A percentile compares a stretch with the other conserved stretches of the same genome.
Evolutionary conservation across 2,329 filamentous ascomycete species (phyloP).

Genomic region (Epichloe elymi): DNA sequence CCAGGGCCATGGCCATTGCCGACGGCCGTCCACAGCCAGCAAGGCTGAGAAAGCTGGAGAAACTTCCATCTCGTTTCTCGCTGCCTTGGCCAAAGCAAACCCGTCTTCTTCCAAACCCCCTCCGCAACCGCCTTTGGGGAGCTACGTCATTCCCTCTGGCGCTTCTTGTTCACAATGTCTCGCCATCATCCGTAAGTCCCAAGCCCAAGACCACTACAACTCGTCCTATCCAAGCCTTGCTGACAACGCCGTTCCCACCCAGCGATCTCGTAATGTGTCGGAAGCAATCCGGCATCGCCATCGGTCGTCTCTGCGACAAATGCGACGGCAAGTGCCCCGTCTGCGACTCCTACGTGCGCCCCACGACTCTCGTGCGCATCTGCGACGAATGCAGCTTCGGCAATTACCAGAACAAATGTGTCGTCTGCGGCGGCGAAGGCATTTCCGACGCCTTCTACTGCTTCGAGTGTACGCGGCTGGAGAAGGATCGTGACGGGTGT

Average conservation of each 20-base stretch:
- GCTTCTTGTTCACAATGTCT: slow-evolving; percentile 47
- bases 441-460: slow-evolving; percentile 99
- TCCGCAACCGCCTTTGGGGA: no score
- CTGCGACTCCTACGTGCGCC: slow-evolving; percentile 96
- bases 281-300: slow-evolving; percentile 93
- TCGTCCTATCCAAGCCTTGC: neutral
- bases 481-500: slow-evolving; percentile 95
- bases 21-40: neutral
- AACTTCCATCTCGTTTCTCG: slow-evolving; percentile 5
- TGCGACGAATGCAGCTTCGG: slow-evolving; percentile 99
- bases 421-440: slow-evolving; percentile 94
- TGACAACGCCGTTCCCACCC: slow-evolving; percentile 16
- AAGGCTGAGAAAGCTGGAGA: slow-evolving; percentile 32
- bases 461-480: slow-evolving; percentile 92
- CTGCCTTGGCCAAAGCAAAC: neutral
- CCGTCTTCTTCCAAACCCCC: neutral
- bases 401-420: slow-evolving; percentile 99
- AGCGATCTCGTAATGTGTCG: slow-evolving; percentile 99
- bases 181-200: slow-evolving; percentile 75
- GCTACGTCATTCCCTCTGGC: neutral
- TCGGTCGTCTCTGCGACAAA: slow-evolving; percentile 98
- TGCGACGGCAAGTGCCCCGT: slow-evolving; percentile 99
- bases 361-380: slow-evolving; percentile 92
- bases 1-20: no score
- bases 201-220: neutral